Base-by-base conservation (phyloP, 208 protist species). In the Balamuthia mandrillaris region DNA sequence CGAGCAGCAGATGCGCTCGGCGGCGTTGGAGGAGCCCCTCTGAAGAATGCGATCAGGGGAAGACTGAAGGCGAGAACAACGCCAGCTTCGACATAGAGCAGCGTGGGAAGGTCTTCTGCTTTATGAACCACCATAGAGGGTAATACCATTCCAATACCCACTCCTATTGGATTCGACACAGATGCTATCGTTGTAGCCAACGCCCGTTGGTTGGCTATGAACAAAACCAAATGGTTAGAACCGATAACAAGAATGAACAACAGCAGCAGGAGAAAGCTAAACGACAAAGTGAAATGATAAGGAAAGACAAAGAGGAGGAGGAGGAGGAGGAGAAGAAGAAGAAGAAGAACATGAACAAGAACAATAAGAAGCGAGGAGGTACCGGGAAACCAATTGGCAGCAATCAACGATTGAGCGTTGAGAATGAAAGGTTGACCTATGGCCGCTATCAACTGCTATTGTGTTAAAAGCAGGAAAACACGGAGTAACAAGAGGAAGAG, bases 321-420 rank as follows among this genome's bases (percentile, higher is more conserved):
- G 56, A 63, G 56, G 10, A 7, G 56, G 54, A n/a, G n/a, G n/a
- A n/a, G n/a, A n/a, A n/a, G n/a, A n/a, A n/a, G n/a, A n/a, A n/a
- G n/a, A n/a, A n/a, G n/a, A n/a, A n/a, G n/a, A n/a, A n/a, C n/a
- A n/a, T n/a, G n/a, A n/a, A n/a, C n/a, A n/a, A n/a, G n/a, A n/a
- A n/a, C n/a, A n/a, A n/a, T n/a, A n/a, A n/a, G 52, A 54, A n/a
- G 12, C 47, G 18, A 29, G 5, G 54, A 35, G 10, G 35, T 42
- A 68, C 61, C 21, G 3, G 61, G 61, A 31, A 68, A 77, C 66
- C 66, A 77, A 33, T 77, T 77, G 66, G 66, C 66, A 7, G 66
- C 49, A 18, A 77, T 39, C 66, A 35, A 56, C n/a, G 66, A 45
- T 27, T 39, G 66, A 39, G 56, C 44, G 33, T 77, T 45, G 21